These are phyloP conservation scores for Calonectria ilicicola DNA, from an alignment of 2,329 filamentous ascomycete genomes.

Conservation along the genomic window DNA sequence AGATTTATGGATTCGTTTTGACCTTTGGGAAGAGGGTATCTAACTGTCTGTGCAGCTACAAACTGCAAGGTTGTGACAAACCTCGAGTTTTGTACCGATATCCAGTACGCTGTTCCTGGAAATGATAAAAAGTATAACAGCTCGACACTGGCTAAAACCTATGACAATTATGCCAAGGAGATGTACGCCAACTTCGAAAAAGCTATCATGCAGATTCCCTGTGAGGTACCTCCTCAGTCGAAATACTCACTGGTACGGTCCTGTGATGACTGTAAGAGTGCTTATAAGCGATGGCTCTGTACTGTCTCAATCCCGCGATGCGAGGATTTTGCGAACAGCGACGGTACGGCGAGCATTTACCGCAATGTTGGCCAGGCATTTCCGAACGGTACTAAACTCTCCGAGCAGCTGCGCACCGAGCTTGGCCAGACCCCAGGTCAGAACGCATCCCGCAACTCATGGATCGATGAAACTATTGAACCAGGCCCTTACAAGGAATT, in stretches of 20 bases:
- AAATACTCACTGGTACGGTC: conserved; percentile 84
- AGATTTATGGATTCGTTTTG: conserved; percentile 38
- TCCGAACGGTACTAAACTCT: conserved; percentile 72
- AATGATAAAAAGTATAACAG: conserved; percentile 75
- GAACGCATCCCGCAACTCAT: conserved; percentile 72
- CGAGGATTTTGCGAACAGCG: conserved; percentile 77
- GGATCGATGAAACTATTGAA: conserved; percentile 77
- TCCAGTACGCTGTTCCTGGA: conserved; percentile 91
- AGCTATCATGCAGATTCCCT: conserved; percentile 85
- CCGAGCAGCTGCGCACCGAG: conserved; percentile 46
- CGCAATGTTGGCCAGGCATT: conserved; percentile 81
- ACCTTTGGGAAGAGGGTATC: background rate
- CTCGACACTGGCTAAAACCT: conserved; percentile 74
- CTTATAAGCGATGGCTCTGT: conserved; percentile 97
- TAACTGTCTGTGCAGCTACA: conserved; percentile 61
- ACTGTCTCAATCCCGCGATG: conserved; percentile 93
- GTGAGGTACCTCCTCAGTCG: conserved; percentile 79
- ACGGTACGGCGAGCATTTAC: conserved; percentile 55
- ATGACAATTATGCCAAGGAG: conserved; percentile 78
- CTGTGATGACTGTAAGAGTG: conserved; percentile 80
- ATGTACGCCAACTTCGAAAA: conserved; percentile 85
- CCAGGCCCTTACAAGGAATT: conserved; percentile 96
- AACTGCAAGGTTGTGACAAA: conserved; percentile 91
- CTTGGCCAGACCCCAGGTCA: conserved; percentile 39
- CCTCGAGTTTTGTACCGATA: conserved; percentile 88